Evolutionary conservation across 805 yeast genomes (phyloP), one percentile per base, ranked within the genome.

Genomic region (Alloascoidea africana): DNA sequence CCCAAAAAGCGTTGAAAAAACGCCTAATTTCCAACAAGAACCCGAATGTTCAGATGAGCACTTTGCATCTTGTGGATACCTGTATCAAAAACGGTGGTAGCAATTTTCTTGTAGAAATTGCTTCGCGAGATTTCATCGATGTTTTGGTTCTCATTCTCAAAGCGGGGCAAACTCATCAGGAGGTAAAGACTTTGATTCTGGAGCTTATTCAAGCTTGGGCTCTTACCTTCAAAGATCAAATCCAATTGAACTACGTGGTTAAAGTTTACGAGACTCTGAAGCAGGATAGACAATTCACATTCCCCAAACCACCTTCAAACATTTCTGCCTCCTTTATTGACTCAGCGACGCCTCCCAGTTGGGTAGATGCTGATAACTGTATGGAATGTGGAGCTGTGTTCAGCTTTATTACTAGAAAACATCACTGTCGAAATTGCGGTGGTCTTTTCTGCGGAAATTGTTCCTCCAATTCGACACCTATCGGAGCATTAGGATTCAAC

Each of bases 391-490:
- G 93, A 37, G 73, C 66, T 33, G 60, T 76, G 13, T 91, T 91
- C 52, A 65, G 91, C 1, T 68, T 89, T 52, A 61, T 87, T 42
- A 86, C 83, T 54, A 68, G 98, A 51, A 86, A 89, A 54, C 98
- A 91, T 55, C 98, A 91, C 58, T 91, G 98, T 56, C 69, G 98
- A 38, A 80, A 94, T 38, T 91, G 98, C 59, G 98, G 98, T 16
- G 96, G 96, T 3, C 95, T 85, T 0, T 89, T 69, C 52, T 77
- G 94, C 55, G 87, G 82, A 45, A 68, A 72, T 4, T 94, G 93
- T 56, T 84, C 96, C n/a, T 62, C 78, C 2, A 73, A 82, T 46
- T 63, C 56, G 36, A 62, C 76, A 23, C 76, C 87, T 5, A 61
- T 91, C 39, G 89, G 93, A 0, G 77, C 79, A 35, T 65, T 84